Conservation (phyloP, 2,329 filamentous ascomycete species). For the Epichloe uncinata region DNA sequence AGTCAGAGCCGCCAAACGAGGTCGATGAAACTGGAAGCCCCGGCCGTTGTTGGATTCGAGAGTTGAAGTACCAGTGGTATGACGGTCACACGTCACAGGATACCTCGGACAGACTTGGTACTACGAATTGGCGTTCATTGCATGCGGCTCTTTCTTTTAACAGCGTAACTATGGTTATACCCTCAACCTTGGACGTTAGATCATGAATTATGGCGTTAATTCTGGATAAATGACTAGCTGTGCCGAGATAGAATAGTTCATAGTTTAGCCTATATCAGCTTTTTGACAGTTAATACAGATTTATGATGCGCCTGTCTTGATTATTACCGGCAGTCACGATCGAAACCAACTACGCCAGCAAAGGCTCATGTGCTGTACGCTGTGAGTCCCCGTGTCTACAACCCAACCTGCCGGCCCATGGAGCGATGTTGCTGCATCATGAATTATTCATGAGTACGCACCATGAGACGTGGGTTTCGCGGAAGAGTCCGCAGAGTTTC, state of each 20-base stretch:
- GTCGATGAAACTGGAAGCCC: not conserved
- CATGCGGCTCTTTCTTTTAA: not conserved
- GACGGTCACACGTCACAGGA: not conserved
- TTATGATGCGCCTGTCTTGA: not conserved
- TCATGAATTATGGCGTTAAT: not conserved
- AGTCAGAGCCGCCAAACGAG: not conserved
- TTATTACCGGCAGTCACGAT: no score
- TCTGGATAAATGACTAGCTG: not conserved
- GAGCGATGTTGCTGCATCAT: no score
- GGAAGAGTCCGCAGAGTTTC: not conserved
- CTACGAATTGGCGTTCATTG: not conserved
- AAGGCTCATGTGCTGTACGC: not conserved
- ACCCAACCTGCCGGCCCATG: no score
- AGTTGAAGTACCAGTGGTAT: not conserved
- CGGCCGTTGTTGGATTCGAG: not conserved
- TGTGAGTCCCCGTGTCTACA: not conserved
- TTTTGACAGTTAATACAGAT: not conserved
- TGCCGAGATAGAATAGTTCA: not conserved
- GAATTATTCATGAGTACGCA: no score
- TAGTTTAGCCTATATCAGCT: not conserved
- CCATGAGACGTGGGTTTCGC: no score
- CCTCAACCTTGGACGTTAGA: not conserved
- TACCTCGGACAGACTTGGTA: not conserved
- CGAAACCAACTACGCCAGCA: no score
- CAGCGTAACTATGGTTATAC: not conserved